Evolutionary conservation across 106 monocot species (phyloP).

Genomic region (Dioscorea dumetorum): DNA sequence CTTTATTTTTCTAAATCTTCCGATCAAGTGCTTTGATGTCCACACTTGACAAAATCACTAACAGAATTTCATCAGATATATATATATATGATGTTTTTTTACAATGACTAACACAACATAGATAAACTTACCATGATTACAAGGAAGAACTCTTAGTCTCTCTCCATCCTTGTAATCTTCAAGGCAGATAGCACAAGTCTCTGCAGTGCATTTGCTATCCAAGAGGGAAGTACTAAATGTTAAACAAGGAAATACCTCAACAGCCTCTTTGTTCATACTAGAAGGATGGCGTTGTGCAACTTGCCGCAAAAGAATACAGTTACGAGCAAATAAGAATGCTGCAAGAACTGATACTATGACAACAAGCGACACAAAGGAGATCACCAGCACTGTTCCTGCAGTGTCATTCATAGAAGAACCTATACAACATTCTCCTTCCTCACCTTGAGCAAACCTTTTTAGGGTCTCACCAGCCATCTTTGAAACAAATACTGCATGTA

Average conservation of each 20-base stretch:
- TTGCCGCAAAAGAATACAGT: slow-evolving; percentile 58
- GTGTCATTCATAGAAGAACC: slow-evolving; percentile 66
- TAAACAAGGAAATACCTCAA: slow-evolving; percentile 65
- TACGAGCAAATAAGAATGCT: slow-evolving; percentile 66
- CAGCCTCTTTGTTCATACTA: slow-evolving; percentile 48
- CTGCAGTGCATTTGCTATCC: slow-evolving; percentile 32
- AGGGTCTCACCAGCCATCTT: slow-evolving; percentile 81
- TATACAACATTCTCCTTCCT: slow-evolving; percentile 74
- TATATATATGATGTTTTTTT: no score
- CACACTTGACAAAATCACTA: no score
- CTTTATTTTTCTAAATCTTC: no score
- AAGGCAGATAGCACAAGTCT: slow-evolving; percentile 86
- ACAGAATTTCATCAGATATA: no score
- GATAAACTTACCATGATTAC: slow-evolving; percentile 58
- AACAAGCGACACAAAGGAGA: slow-evolving; percentile 78
- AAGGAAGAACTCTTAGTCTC: slow-evolving; percentile 72
- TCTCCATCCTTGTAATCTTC: slow-evolving; percentile 93
- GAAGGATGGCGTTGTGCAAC: slow-evolving; percentile 20
- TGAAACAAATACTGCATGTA: slow-evolving; percentile 88
- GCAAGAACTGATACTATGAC: slow-evolving; percentile 71
- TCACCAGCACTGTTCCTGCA: slow-evolving; percentile 71
- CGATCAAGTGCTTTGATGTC: no score
- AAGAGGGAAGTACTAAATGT: slow-evolving; percentile 39
- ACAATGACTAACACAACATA: neutral
- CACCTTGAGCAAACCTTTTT: slow-evolving; percentile 49